phyloP scores from a whole-genome alignment of 164 flowering plant genomes.

The Akebia trifoliata region DNA sequence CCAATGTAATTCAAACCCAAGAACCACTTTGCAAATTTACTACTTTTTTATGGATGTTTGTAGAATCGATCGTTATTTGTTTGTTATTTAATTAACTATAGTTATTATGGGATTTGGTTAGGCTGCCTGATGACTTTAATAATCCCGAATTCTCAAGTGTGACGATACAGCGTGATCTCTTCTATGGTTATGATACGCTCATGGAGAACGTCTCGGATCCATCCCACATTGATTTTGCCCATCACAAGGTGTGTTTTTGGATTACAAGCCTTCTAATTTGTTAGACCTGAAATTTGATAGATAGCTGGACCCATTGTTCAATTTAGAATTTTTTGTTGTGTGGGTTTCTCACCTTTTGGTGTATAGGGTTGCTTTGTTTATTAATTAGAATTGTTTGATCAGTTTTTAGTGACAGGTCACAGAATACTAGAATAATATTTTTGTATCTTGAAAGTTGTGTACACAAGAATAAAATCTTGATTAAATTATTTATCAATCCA shows the following conservation, averaged over 20 bases:
- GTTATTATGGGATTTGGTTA: slow-evolving; percentile 18
- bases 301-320: no score
- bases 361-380: neutral
- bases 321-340: neutral
- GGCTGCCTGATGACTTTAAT: slow-evolving; percentile 91
- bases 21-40: neutral
- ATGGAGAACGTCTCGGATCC: slow-evolving; percentile 99
- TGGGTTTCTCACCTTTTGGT: slow-evolving; percentile 1
- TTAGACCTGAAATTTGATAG: neutral
- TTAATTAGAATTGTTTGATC: no score
- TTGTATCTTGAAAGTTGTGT: neutral
- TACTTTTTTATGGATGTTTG: neutral
- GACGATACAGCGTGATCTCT: slow-evolving; percentile 87
- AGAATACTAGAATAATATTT: neutral
- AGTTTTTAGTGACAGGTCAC: no score
- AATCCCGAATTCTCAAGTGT: slow-evolving; percentile 83
- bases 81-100: neutral
- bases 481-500: neutral
- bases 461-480: neutral
- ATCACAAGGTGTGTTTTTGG: slow-evolving; percentile 61
- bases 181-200: slow-evolving; percentile 92
- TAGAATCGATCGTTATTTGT: neutral
- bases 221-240: slow-evolving; percentile 97
- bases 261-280: neutral
- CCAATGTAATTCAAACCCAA: slow-evolving; percentile 43